Conservation (phyloP, 208 protist genomes). For the Wallacemonas collosoma region DNA sequence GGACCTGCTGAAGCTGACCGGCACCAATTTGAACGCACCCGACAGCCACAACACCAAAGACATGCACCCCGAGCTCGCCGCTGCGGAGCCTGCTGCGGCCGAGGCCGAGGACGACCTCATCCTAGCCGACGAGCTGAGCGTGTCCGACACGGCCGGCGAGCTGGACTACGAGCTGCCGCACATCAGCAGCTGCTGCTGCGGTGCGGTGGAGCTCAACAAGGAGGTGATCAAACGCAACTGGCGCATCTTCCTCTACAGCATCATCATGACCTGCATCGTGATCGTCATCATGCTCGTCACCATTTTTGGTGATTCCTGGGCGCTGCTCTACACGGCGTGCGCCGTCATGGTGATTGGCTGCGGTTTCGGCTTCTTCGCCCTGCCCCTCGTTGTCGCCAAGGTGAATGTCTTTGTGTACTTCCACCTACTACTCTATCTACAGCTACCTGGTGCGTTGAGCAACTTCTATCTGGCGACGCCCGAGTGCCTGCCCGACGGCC, state of each 20-base stretch:
- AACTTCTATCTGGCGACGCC: conserved; percentile 52
- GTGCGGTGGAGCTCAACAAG: conserved; percentile 58
- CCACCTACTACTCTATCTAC: conserved; percentile 45
- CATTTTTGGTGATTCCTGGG: conserved; percentile 34
- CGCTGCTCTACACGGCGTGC: conserved; percentile 32
- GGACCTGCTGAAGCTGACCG: conserved; percentile 20
- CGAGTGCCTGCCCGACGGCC: conserved; percentile 50
- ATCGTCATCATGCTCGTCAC: conserved; percentile 45
- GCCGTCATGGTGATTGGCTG: conserved; percentile 38
- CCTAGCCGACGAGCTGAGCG: not conserved
- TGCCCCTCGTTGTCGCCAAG: conserved; percentile 62
- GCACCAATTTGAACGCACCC: conserved; percentile 5
- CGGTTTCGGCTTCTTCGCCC: conserved; percentile 48
- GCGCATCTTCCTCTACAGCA: conserved; percentile 51
- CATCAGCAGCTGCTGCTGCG: conserved; percentile 29
- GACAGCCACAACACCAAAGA: conserved; percentile 16
- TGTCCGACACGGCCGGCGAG: not conserved
- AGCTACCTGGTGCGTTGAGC: conserved; percentile 57
- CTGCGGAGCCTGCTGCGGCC: not conserved
- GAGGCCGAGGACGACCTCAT: not conserved
- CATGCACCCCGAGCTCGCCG: not conserved
- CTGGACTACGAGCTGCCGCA: conserved; percentile 11
- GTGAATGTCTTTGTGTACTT: conserved; percentile 69
- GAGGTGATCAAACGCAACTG: conserved; percentile 56
- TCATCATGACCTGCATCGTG: conserved; percentile 40